Conservation (phyloP, 2,329 filamentous ascomycete genomes). For the Penicillium frequentans region DNA sequence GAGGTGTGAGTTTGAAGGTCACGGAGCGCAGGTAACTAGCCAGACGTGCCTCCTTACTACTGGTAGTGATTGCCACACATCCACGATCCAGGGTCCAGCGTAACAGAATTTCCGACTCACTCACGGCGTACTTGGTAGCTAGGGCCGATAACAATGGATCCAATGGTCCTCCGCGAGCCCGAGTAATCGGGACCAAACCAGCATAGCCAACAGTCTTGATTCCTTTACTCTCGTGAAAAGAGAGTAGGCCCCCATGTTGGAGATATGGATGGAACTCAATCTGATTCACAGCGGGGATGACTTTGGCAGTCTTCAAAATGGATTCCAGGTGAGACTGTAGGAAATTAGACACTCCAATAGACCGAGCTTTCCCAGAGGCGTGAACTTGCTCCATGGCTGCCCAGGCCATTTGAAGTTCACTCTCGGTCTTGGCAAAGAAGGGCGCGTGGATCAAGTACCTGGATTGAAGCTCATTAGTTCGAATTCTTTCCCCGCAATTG, state of each 20-base stretch:
- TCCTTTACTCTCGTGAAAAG: constrained; percentile 41
- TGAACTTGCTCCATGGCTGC: constrained; percentile 60
- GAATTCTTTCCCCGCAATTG: not conserved
- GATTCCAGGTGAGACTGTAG: constrained; percentile 55
- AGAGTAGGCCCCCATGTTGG: constrained; percentile 44
- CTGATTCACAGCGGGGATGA: constrained; percentile 40
- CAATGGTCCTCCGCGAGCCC: constrained; percentile 56
- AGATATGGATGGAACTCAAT: constrained; percentile 48
- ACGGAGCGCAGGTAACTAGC: constrained; percentile 57
- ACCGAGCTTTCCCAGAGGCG: constrained; percentile 56
- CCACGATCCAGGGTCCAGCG: constrained; percentile 64
- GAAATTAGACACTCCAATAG: constrained; percentile 65
- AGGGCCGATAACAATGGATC: constrained; percentile 53
- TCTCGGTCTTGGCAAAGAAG: constrained; percentile 56
- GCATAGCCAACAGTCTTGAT: constrained; percentile 45
- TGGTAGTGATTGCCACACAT: constrained; percentile 60
- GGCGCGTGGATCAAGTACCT: constrained; percentile 64
- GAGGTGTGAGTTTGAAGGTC: constrained; percentile 60
- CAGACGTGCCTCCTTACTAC: constrained; percentile 59
- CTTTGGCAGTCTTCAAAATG: constrained; percentile 46
- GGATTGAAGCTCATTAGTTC: not conserved
- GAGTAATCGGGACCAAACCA: constrained; percentile 52
- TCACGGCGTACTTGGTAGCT: constrained; percentile 63
- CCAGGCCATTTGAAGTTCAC: constrained; percentile 59
- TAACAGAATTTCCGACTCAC: constrained; percentile 56